Percentiles rank a stretch among this genome's conserved stretches.
Evolutionary conservation across 2,329 filamentous ascomycete genomes (phyloP).

Genomic region (Onygenales sp.): DNA sequence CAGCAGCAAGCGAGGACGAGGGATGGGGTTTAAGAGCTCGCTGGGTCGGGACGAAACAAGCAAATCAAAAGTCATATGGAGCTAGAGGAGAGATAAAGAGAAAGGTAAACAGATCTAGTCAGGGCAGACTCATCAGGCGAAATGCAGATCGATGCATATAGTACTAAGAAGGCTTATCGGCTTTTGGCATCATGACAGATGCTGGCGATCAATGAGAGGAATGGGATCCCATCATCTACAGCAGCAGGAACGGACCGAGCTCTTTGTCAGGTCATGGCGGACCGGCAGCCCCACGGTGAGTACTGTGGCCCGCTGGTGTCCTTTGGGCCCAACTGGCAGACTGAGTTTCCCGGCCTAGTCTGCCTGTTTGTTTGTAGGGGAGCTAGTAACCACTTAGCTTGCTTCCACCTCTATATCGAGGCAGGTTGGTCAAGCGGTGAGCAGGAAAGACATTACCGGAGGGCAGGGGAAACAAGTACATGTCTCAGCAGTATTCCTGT

Average conservation of each 20-base stretch:
- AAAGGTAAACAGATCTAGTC: conserved; percentile 7
- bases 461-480: conserved; percentile 4
- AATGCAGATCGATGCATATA: conserved; percentile 10
- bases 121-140: conserved; percentile 7
- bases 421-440: conserved; percentile 12
- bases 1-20: conserved; percentile 5
- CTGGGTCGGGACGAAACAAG: not conserved
- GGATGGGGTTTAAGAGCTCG: conserved; percentile 5
- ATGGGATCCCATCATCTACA: not conserved
- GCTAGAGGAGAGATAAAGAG: conserved; percentile 6
- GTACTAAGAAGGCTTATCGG: conserved; percentile 8
- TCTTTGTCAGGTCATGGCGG: conserved; percentile 9
- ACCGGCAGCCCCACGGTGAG: conserved; percentile 2
- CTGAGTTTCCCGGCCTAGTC: conserved; percentile 2
- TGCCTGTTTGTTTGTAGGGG: conserved; percentile 10
- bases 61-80: not conserved
- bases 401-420: conserved; percentile 8
- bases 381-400: conserved; percentile 8
- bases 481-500: conserved; percentile 7
- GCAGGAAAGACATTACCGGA: conserved; percentile 4
- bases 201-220: not conserved
- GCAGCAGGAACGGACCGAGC: not conserved
- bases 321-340: conserved; percentile 1
- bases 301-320: not conserved
- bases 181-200: conserved; percentile 9